Conservation (phyloP, 73 alveolate genomes). For the Paramecium biaurelia region DNA sequence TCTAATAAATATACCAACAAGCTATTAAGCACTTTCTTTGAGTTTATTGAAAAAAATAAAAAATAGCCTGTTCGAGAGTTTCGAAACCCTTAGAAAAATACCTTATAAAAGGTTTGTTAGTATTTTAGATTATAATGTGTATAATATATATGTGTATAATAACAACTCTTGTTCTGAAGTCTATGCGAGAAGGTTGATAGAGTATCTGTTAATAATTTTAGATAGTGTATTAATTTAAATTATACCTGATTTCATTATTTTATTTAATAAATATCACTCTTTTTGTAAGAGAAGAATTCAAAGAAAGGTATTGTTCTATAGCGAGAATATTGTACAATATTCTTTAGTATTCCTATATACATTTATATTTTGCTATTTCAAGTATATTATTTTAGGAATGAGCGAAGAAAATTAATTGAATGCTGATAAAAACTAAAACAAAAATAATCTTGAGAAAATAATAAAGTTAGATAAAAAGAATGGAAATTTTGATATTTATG, state of each 20-base stretch:
- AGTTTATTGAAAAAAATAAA: not conserved
- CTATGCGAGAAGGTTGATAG: not conserved
- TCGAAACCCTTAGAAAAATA: not conserved
- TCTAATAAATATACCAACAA: not conserved
- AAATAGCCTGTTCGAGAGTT: not conserved
- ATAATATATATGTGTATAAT: not conserved
- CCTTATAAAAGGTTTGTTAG: not conserved
- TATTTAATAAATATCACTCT: conserved; percentile 9
- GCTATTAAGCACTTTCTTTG: not conserved
- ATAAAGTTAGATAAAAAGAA: conserved; percentile 53
- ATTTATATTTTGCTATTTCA: not conserved
- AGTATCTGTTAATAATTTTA: not conserved
- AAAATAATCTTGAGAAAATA: conserved; percentile 48
- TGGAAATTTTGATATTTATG: conserved; percentile 54
- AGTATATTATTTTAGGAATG: conserved; percentile 16
- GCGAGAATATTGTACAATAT: not conserved
- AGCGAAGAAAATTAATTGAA: conserved; percentile 31
- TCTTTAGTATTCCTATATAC: not conserved
- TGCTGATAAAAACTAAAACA: conserved; percentile 42
- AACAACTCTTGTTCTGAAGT: not conserved
- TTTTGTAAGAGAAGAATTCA: not conserved
- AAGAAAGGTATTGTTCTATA: not conserved
- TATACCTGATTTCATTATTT: not conserved
- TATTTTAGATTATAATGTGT: not conserved
- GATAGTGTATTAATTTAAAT: not conserved